Percentiles rank a stretch among this genome's conserved stretches.
Evolutionary conservation across 2,329 filamentous ascomycete species (phyloP).

Genomic region (Paracoccidioides brasiliensis): DNA sequence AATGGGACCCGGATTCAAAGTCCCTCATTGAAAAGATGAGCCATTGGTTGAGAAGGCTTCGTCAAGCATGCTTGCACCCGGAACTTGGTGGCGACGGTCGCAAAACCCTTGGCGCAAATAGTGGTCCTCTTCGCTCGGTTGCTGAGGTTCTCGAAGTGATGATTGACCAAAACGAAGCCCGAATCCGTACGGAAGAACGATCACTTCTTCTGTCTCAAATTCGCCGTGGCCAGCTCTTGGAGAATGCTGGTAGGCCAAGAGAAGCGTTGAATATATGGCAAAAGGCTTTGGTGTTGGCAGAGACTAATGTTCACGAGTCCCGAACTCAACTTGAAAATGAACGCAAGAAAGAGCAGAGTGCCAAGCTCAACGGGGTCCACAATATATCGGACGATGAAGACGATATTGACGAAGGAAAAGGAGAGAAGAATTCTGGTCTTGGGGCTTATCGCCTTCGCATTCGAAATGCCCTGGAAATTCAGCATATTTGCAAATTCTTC

Average conservation of each 20-base stretch:
- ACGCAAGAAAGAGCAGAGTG: conserved; percentile 13
- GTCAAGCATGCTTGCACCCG: conserved; percentile 76
- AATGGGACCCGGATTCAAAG: conserved; percentile 53
- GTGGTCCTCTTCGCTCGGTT: conserved; percentile 62
- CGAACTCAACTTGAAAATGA: conserved; percentile 48
- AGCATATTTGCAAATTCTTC: conserved; percentile 76
- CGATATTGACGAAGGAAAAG: conserved; percentile 21
- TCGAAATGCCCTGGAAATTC: conserved; percentile 59
- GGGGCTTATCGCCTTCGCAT: conserved; percentile 52
- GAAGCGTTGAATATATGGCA: conserved; percentile 61
- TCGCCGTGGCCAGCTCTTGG: conserved; percentile 61
- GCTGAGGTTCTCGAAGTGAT: conserved; percentile 79
- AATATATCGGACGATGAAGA: conserved; percentile 21
- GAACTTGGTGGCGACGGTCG: conserved; percentile 60
- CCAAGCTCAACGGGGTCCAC: conserved; percentile 2
- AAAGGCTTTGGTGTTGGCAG: conserved; percentile 39
- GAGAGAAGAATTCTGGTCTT: conserved; percentile 35
- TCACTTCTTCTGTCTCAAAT: conserved; percentile 50
- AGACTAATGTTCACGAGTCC: conserved; percentile 44
- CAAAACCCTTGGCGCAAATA: conserved; percentile 50
- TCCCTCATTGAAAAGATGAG: conserved; percentile 58
- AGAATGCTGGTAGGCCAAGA: conserved; percentile 55
- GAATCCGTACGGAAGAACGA: conserved; percentile 56
- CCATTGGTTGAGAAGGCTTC: conserved; percentile 59
- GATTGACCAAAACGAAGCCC: conserved; percentile 69